Evolutionary conservation across 305 asterid species (phyloP).

Genomic region (Lippia alba): DNA sequence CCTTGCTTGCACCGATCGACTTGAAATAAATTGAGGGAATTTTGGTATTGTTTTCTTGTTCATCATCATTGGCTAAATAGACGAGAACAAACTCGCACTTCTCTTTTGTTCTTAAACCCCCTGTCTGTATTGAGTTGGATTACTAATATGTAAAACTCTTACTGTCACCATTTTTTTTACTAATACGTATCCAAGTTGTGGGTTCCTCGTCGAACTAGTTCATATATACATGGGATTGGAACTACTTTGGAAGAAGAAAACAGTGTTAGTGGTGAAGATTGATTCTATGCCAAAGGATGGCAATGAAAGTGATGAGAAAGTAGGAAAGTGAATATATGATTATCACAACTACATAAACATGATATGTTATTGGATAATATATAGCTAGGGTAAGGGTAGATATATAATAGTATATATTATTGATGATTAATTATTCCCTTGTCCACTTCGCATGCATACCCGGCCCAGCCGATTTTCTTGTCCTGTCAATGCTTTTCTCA

Average conservation of each 20-base stretch:
- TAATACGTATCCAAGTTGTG: too few relatives aligned
- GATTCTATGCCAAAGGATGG: slow-evolving; percentile 15
- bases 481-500: slow-evolving; percentile 44
- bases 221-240: slow-evolving; percentile 23
- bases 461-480: slow-evolving; percentile 45
- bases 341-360: slow-evolving; percentile 3
- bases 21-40: too few relatives aligned
- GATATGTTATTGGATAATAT: neutral
- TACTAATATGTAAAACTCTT: too few relatives aligned
- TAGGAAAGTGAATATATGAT: slow-evolving; percentile 39
- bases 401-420: slow-evolving; percentile 13
- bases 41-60: too few relatives aligned
- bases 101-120: too few relatives aligned
- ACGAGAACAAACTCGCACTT: too few relatives aligned
- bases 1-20: too few relatives aligned
- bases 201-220: too few relatives aligned
- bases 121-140: too few relatives aligned
- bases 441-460: slow-evolving; percentile 31
- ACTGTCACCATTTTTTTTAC: too few relatives aligned
- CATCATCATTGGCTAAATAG: too few relatives aligned
- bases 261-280: too few relatives aligned
- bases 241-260: slow-evolving; percentile 10
- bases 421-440: slow-evolving; percentile 42
- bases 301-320: slow-evolving; percentile 37
- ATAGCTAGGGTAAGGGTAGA: neutral